Evolutionary conservation across 495 filamentous ascomycete genomes (phyloP), one percentile per base, ranked within the genome.

Genomic region (Copromyces sp.): DNA sequence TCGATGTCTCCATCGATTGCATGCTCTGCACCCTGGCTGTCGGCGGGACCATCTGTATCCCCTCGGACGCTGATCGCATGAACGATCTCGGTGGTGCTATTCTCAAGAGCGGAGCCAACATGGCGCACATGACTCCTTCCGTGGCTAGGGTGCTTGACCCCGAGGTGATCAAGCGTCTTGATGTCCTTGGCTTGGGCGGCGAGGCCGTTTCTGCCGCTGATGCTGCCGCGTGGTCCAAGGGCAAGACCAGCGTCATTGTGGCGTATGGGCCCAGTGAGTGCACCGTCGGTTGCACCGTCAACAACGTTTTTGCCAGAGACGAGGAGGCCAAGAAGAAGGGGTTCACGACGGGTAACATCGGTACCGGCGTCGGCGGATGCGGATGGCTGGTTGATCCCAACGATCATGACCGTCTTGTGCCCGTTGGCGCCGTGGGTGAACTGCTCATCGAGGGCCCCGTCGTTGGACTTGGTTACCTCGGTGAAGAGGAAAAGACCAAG

Each of bases 1-100:
- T 87, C 68, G 87, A 87, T 47, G 83, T 85, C 5, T 82, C 82
- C 59, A 82, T 87, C 61, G 80, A 83, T 73, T 85, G 86, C 69
- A 87, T 88, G 75, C 77, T 84, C 3, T 83, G 80, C 68, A 86
- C 86, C 0, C 75, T 89, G 3, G 75, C 77, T 35, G 79, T 81
- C 4, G 90, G 90, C 39, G 90, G 87, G 4, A 90, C 88, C 72
- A 82, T 92, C 9, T 92, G 90, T 76, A 84, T 91, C n/a, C 86
- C 86, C 0, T 84, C 83, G 2, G 86, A 91, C 47, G 84, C 81
- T 20, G 83, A 82, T 11, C 77, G 82, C n/a, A 78, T 83, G 35
- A 83, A 84, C 68, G 78, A 83, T 69, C 75, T 81, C 47, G 84
- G 77, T 68, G 84, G 77, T 0, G 80, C 81, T 0, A 85, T 84